A percentile compares a stretch with the other conserved stretches of the same genome.
Conservation (phyloP, 73 alveolate genomes). For the Paramecium primaurelia region DNA sequence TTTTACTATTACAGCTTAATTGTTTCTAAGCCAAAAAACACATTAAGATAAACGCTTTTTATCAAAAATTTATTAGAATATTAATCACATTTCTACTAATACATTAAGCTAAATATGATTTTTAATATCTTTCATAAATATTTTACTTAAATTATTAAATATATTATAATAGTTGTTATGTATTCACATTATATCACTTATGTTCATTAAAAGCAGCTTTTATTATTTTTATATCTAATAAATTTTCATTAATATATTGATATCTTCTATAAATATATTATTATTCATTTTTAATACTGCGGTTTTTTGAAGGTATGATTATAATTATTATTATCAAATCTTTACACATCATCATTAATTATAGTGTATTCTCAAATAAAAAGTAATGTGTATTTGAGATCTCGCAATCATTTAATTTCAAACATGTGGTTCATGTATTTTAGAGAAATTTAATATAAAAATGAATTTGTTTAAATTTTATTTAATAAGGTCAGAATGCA, state of each 20-base stretch:
- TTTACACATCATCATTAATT: not conserved
- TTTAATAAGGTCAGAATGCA: conserved; percentile 37
- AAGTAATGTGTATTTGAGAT: no score
- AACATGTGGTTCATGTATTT: not conserved
- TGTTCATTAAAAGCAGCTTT: no score
- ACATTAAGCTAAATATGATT: not conserved
- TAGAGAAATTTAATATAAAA: not conserved
- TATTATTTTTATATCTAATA: no score
- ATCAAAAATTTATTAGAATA: no score
- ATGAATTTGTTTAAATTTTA: not conserved
- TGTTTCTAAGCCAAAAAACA: no score
- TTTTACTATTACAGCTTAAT: not conserved
- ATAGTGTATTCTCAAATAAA: no score
- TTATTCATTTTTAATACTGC: not conserved
- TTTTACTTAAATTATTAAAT: not conserved
- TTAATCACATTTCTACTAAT: no score
- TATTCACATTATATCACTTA: not conserved
- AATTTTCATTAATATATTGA: not conserved
- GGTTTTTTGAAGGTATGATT: not conserved
- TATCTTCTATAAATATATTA: not conserved
- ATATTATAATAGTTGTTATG: not conserved
- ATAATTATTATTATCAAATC: not conserved
- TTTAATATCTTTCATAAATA: not conserved
- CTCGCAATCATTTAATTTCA: no score
- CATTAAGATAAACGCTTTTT: no score